Evolutionary conservation across 75 land plant genomes (phyloP).

Genomic region (Picea sitchensis): DNA sequence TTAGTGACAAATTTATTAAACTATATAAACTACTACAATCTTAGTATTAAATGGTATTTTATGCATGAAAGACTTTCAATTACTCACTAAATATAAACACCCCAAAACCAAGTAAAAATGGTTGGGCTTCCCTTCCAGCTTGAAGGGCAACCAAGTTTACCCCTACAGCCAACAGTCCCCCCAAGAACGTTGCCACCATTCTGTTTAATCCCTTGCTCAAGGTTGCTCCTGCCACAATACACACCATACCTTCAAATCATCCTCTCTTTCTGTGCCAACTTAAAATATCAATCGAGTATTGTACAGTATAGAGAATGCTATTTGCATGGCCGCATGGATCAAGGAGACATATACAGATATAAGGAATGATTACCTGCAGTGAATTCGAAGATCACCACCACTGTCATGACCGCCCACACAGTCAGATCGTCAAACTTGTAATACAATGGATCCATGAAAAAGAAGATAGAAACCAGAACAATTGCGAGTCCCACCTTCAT

Average conservation of each 20-base stretch:
- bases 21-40: not conserved
- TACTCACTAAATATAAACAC: slow-evolving; percentile 43
- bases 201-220: slow-evolving; percentile 63
- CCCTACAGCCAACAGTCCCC: slow-evolving; percentile 48
- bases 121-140: slow-evolving; percentile 27
- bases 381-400: slow-evolving; percentile 73
- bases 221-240: slow-evolving; percentile 42
- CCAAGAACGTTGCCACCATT: slow-evolving; percentile 44
- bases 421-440: slow-evolving; percentile 34
- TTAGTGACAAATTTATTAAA: not conserved
- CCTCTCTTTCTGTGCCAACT: too few relatives aligned
- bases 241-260: too few relatives aligned
- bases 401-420: slow-evolving; percentile 77
- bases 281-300: too few relatives aligned
- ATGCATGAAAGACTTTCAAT: too few relatives aligned
- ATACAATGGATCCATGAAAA: slow-evolving; percentile 37
- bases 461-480: slow-evolving; percentile 45
- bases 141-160: slow-evolving; percentile 39
- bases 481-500: slow-evolving; percentile 58
- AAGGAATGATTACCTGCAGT: slow-evolving; percentile 45
- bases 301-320: too few relatives aligned
- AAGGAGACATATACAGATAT: too few relatives aligned
- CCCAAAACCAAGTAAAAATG: slow-evolving; percentile 29
- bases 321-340: too few relatives aligned
- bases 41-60: not conserved